These are phyloP conservation scores for Salvia miltiorrhiza DNA, from an alignment of 257 asterid genomes.

Conservation along the genomic window DNA sequence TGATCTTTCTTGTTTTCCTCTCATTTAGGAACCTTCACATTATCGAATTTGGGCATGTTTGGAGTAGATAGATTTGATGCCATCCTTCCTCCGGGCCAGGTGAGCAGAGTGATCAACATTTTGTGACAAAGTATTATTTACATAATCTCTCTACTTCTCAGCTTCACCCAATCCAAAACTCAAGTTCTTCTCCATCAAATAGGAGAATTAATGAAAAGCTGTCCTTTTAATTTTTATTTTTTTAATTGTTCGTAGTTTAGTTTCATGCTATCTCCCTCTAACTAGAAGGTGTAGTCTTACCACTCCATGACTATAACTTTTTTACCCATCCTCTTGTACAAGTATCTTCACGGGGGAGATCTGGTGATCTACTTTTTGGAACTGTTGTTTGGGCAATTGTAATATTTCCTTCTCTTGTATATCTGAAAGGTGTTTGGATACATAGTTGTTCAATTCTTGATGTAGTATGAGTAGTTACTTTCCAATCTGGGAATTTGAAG, in stretches of 20 bases:
- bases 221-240: not conserved
- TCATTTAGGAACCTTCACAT: conserved; percentile 70
- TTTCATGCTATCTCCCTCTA: not conserved
- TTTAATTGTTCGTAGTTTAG: not conserved
- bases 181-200: not conserved
- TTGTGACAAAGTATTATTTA: not conserved
- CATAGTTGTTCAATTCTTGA: not conserved
- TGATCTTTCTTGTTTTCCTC: not conserved
- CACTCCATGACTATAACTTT: not conserved
- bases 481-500: too few relatives aligned
- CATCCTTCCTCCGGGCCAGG: conserved; percentile 95
- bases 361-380: not conserved
- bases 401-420: not conserved
- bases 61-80: conserved; percentile 97
- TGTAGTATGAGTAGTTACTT: too few relatives aligned
- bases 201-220: not conserved
- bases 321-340: not conserved
- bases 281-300: not conserved
- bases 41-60: conserved; percentile 92
- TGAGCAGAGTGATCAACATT: conserved; percentile 22
- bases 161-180: not conserved
- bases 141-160: not conserved
- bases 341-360: not conserved
- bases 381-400: not conserved
- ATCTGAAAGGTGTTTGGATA: not conserved